Conservation (phyloP, 1,284 basidiomycete species). For the Marasmius fiardii region DNA sequence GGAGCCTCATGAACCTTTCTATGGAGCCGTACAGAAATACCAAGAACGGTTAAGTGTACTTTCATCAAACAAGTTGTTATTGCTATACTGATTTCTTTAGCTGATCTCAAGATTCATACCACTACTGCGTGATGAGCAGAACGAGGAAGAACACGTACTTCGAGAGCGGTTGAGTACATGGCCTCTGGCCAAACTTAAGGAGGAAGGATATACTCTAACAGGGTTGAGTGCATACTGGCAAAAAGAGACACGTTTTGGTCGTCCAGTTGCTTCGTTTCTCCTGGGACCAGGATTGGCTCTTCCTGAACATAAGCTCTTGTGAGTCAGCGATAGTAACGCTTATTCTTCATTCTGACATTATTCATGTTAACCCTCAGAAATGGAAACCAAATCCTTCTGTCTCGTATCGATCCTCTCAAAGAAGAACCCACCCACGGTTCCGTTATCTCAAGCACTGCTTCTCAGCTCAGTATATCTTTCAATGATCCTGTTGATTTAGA, state of each 20-base stretch:
- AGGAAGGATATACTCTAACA: slow-evolving; percentile 70
- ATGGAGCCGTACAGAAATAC: slow-evolving; percentile 44
- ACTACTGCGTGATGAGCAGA: slow-evolving; percentile 62
- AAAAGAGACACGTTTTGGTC: slow-evolving; percentile 54
- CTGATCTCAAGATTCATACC: slow-evolving; percentile 51
- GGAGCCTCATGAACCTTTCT: slow-evolving; percentile 32
- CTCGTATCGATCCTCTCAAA: slow-evolving; percentile 56
- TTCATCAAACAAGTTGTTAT: neutral
- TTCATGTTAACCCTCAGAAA: slow-evolving; percentile 36
- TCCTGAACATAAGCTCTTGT: slow-evolving; percentile 65
- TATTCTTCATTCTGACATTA: neutral
- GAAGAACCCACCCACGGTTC: slow-evolving; percentile 52
- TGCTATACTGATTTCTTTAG: neutral
- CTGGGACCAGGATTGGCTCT: slow-evolving; percentile 55
- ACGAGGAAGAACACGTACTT: slow-evolving; percentile 55
- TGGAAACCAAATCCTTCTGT: slow-evolving; percentile 64
- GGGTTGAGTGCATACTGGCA: slow-evolving; percentile 64
- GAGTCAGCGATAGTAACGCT: slow-evolving; percentile 21
- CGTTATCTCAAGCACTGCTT: slow-evolving; percentile 45
- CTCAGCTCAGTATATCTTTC: slow-evolving; percentile 59
- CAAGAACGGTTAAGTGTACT: slow-evolving; percentile 31
- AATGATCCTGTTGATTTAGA: slow-evolving; percentile 45
- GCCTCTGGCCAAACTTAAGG: slow-evolving; percentile 52
- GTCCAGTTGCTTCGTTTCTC: slow-evolving; percentile 58
- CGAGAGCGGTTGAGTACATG: slow-evolving; percentile 64